phyloP scores from a whole-genome alignment of 2,329 filamentous ascomycete species.

The Aspergillus bombycis region DNA sequence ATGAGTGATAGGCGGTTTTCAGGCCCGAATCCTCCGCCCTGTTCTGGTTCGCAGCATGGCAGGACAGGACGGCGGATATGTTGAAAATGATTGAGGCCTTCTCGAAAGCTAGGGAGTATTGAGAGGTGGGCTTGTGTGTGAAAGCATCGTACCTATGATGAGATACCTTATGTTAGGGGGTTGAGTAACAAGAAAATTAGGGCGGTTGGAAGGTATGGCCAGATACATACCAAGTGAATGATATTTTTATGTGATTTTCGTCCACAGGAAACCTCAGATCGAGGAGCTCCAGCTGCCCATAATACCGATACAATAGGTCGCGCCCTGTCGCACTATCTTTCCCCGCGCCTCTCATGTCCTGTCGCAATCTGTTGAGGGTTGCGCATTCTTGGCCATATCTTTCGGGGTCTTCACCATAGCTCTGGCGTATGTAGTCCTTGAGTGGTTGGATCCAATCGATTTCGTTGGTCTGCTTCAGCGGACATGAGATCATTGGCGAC shows the following conservation, averaged over 20 bases:
- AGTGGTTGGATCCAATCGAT: constrained; percentile 96
- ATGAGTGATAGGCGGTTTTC: constrained; percentile 97
- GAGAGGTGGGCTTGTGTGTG: constrained; percentile 94
- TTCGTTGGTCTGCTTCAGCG: constrained; percentile 91
- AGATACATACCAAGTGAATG: constrained; percentile 81
- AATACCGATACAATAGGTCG: constrained; percentile 94
- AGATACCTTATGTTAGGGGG: constrained; percentile 7
- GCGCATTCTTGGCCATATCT: constrained; percentile 94
- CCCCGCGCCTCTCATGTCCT: constrained; percentile 97
- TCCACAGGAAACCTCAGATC: constrained; percentile 96
- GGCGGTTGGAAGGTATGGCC: not conserved
- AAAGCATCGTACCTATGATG: constrained; percentile 91
- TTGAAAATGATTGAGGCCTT: constrained; percentile 99
- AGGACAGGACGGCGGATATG: constrained; percentile 94
- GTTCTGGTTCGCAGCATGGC: constrained; percentile 91
- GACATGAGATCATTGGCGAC: constrained; percentile 92
- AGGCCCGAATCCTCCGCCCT: constrained; percentile 88
- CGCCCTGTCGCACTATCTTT: constrained; percentile 94
- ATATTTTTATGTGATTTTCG: constrained; percentile 98
- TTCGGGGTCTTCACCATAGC: constrained; percentile 95
- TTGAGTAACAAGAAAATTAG: not conserved
- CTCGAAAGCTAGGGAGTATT: constrained; percentile 95
- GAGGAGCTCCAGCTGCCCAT: constrained; percentile 92
- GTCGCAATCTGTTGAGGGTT: constrained; percentile 88
- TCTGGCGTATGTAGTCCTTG: constrained; percentile 89